A percentile compares a stretch with the other conserved stretches of the same genome.
Conservation (phyloP, 2,329 filamentous ascomycete genomes). For the Fusarium sp. region DNA sequence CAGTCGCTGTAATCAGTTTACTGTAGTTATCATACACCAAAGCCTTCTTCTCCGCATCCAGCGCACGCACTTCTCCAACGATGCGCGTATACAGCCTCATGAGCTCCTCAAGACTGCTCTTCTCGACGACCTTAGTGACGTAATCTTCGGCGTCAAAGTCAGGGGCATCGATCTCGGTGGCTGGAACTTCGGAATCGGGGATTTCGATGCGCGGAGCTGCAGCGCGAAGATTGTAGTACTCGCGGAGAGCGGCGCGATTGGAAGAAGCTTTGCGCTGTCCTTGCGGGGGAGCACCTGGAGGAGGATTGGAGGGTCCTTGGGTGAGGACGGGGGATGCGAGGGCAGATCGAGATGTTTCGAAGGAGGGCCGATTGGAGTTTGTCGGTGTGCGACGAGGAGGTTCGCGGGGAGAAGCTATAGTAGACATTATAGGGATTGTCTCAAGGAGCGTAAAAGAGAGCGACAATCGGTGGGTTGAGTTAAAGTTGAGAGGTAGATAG, state of each 20-base stretch:
- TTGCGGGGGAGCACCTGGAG: slow-evolving; percentile 19
- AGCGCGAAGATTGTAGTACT: slow-evolving; percentile 88
- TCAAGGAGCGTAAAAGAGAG: background rate
- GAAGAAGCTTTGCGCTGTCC: slow-evolving; percentile 62
- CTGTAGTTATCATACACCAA: slow-evolving; percentile 99
- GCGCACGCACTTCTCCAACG: slow-evolving; percentile 84
- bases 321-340: slow-evolving; percentile 65
- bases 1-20: slow-evolving; percentile 95
- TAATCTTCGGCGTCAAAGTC: slow-evolving; percentile 82
- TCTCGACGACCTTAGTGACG: slow-evolving; percentile 73
- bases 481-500: background rate
- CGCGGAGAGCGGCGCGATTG: slow-evolving; percentile 89
- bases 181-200: slow-evolving; percentile 70
- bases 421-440: slow-evolving; percentile 69
- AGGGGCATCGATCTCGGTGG: slow-evolving; percentile 80
- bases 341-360: slow-evolving; percentile 75
- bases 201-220: slow-evolving; percentile 61
- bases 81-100: slow-evolving; percentile 79
- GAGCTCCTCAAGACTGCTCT: slow-evolving; percentile 76
- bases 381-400: slow-evolving; percentile 74
- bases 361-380: slow-evolving; percentile 81
- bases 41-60: slow-evolving; percentile 97
- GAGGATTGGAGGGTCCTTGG: slow-evolving; percentile 41
- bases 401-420: slow-evolving; percentile 75
- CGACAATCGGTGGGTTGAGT: background rate